Evolutionary conservation across 768 basidiomycete species (phyloP).

Genomic region (Boletellus emodensis): DNA sequence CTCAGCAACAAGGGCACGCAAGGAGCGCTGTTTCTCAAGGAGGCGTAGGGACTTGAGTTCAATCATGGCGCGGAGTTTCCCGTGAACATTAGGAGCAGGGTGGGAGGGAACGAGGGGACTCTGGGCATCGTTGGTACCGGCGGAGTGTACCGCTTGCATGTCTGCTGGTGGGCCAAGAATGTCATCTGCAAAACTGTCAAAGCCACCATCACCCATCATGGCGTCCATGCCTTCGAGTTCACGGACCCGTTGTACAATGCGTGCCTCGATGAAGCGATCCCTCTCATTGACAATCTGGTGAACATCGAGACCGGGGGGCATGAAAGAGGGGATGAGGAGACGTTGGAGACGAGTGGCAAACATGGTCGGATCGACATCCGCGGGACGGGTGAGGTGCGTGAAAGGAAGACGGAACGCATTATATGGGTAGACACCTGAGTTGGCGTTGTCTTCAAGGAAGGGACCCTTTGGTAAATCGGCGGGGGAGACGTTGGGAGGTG

Average conservation of each 20-base stretch:
- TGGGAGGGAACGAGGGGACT: slow-evolving; percentile 27
- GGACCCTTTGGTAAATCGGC: slow-evolving; percentile 68
- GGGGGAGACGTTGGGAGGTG: slow-evolving; percentile 40
- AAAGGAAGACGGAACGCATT: slow-evolving; percentile 87
- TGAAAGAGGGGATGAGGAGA: slow-evolving; percentile 81
- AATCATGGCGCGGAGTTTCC: slow-evolving; percentile 85
- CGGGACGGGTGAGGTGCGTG: slow-evolving; percentile 65
- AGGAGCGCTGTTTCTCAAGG: slow-evolving; percentile 84
- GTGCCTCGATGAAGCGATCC: slow-evolving; percentile 84
- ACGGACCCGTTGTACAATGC: slow-evolving; percentile 81
- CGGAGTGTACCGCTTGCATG: slow-evolving; percentile 23
- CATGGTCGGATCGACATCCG: slow-evolving; percentile 55
- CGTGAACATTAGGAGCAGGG: slow-evolving; percentile 63
- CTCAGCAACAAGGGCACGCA: slow-evolving; percentile 83
- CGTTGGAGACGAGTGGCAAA: slow-evolving; percentile 74
- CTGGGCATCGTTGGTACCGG: slow-evolving; percentile 31
- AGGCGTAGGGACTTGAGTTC: slow-evolving; percentile 89
- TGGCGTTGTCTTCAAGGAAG: slow-evolving; percentile 73
- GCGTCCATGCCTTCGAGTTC: slow-evolving; percentile 81
- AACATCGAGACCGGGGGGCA: slow-evolving; percentile 90
- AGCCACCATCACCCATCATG: slow-evolving; percentile 72
- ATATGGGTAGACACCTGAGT: slow-evolving; percentile 86
- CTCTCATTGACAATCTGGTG: slow-evolving; percentile 89
- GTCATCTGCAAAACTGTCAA: slow-evolving; percentile 50
- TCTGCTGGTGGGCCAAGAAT: slow-evolving; percentile 12